Conservation (phyloP, 1,139 yeast genomes). For the Candida dubliniensis region DNA sequence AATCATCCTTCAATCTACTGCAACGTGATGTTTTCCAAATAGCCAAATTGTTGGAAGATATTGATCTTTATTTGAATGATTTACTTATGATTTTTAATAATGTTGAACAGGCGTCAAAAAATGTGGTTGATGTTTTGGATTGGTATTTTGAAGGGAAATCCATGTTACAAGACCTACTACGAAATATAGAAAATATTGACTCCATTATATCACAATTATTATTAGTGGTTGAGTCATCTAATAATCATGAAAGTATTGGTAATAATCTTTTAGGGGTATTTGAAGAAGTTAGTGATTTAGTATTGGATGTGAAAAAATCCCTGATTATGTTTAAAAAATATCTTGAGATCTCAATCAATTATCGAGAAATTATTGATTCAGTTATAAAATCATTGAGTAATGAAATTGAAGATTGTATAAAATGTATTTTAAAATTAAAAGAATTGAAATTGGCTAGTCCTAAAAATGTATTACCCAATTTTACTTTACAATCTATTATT, state of each 20-base stretch:
- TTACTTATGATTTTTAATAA: slow-evolving; percentile 19
- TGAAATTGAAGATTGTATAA: slow-evolving; percentile 51
- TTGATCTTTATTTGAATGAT: slow-evolving; percentile 28
- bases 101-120: slow-evolving; percentile 12
- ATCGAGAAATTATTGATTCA: slow-evolving; percentile 53
- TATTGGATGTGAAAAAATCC: slow-evolving; percentile 40
- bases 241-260: slow-evolving; percentile 17
- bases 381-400: slow-evolving; percentile 52
- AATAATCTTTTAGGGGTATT: slow-evolving; percentile 24
- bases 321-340: slow-evolving; percentile 39
- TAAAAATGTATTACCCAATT: slow-evolving; percentile 36
- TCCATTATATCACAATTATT: slow-evolving; percentile 43
- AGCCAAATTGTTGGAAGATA: slow-evolving; percentile 32
- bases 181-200: slow-evolving; percentile 47
- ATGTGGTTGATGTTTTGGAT: slow-evolving; percentile 19
- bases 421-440: slow-evolving; percentile 37
- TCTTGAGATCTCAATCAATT: slow-evolving; percentile 57
- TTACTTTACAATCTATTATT: slow-evolving; percentile 43
- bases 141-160: slow-evolving; percentile 53
- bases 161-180: slow-evolving; percentile 38
- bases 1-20: slow-evolving; percentile 19
- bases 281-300: slow-evolving; percentile 38
- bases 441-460: slow-evolving; percentile 45
- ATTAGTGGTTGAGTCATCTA: slow-evolving; percentile 24
- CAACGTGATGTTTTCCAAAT: slow-evolving; percentile 34